These are phyloP conservation scores for Gamarada debralockiae DNA, from an alignment of 495 filamentous ascomycete genomes.

Conservation along the genomic window DNA sequence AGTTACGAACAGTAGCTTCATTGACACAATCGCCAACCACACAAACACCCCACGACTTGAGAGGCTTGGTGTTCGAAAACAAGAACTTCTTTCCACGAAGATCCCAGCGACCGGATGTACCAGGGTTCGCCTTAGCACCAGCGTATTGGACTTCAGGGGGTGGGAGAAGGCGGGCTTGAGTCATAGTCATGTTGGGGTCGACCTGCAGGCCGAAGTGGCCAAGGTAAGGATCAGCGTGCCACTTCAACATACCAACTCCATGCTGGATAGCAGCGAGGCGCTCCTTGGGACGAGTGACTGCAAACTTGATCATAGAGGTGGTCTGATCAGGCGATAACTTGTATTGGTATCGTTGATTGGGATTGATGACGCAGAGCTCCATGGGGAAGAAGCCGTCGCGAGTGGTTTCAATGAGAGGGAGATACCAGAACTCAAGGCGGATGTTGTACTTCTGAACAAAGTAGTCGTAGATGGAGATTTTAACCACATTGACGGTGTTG, in stretches of 20 bases:
- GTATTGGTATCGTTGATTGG: constrained; percentile 71
- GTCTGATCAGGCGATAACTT: constrained; percentile 65
- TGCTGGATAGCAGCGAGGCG: constrained; percentile 59
- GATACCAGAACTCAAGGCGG: constrained; percentile 39
- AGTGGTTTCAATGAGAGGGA: constrained; percentile 71
- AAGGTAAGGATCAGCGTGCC: constrained; percentile 64
- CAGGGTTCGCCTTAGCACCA: constrained; percentile 48
- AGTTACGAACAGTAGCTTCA: constrained; percentile 46
- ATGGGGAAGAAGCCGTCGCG: constrained; percentile 68
- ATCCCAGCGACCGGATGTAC: constrained; percentile 74
- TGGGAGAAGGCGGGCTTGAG: constrained; percentile 66
- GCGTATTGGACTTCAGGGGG: constrained; percentile 67
- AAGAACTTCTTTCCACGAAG: constrained; percentile 76
- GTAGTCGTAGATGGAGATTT: constrained; percentile 60
- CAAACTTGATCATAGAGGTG: constrained; percentile 41
- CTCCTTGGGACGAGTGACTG: constrained; percentile 56
- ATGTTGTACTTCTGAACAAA: constrained; percentile 63
- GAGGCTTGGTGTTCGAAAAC: constrained; percentile 46
- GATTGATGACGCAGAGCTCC: constrained; percentile 55
- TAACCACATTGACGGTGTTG: constrained; percentile 18
- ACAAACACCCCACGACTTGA: constrained; percentile 68
- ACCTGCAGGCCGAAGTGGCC: constrained; percentile 66
- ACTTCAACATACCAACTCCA: constrained; percentile 65
- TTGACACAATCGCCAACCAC: no score
- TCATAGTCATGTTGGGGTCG: constrained; percentile 51